phyloP scores from a whole-genome alignment of 371 early-diverging fungal genomes.

The Apophysomyces variabilis region DNA sequence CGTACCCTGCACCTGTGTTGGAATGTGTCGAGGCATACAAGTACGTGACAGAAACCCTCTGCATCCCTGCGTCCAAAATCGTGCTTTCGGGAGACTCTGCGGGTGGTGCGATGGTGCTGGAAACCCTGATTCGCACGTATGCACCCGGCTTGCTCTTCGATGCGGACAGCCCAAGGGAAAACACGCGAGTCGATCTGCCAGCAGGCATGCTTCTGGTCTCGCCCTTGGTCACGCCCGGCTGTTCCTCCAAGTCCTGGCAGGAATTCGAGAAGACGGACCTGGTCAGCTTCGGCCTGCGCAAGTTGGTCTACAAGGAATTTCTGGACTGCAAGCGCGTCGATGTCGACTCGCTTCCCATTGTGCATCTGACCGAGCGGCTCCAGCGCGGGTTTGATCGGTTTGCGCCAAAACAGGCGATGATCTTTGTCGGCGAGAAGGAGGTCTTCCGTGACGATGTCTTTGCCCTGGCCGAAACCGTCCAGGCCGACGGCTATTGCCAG shows the following conservation, averaged over 20 bases:
- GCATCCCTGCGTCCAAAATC: constrained; percentile 38
- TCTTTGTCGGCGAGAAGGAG: constrained; percentile 45
- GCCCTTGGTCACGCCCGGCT: constrained; percentile 38
- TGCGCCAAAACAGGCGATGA: constrained; percentile 32
- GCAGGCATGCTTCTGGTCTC: constrained; percentile 36
- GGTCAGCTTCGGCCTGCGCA: constrained; percentile 23
- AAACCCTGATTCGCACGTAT: constrained; percentile 36
- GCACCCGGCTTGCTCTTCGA: constrained; percentile 27
- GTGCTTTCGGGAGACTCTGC: constrained; percentile 45
- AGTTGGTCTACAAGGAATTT: constrained; percentile 43
- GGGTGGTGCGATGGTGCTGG: constrained; percentile 37
- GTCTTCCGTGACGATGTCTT: constrained; percentile 44
- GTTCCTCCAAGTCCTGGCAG: constrained; percentile 34
- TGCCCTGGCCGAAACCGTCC: constrained; percentile 20
- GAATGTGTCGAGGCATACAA: constrained; percentile 53
- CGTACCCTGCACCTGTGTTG: constrained; percentile 51
- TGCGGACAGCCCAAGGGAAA: constrained; percentile 29
- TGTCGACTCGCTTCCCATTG: constrained; percentile 31
- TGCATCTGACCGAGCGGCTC: constrained; percentile 27
- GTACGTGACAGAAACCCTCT: constrained; percentile 42
- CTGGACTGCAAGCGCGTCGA: constrained; percentile 28
- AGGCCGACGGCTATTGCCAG: constrained; percentile 27
- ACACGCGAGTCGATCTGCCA: constrained; percentile 31
- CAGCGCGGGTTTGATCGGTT: constrained; percentile 31
- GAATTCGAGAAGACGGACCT: constrained; percentile 33